Percentiles rank a stretch among this genome's conserved stretches.
Conservation (phyloP, 768 basidiomycete species). For the Leccinum boreale region DNA sequence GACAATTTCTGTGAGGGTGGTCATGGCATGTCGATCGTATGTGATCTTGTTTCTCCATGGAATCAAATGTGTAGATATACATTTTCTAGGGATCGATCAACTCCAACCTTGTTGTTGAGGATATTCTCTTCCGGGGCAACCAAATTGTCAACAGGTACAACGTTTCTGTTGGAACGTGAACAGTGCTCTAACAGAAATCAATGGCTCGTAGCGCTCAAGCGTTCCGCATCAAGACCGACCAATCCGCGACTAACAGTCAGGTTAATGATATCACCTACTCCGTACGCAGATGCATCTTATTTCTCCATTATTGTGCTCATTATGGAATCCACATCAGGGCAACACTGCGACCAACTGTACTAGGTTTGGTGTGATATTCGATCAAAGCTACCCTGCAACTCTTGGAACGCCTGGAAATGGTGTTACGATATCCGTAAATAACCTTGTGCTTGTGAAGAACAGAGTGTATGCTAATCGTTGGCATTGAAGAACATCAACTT, state of each 20-base stretch:
- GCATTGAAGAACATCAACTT: constrained; percentile 48
- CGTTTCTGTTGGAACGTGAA: not conserved
- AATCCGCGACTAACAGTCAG: constrained; percentile 41
- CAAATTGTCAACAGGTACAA: constrained; percentile 51
- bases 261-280: constrained; percentile 51
- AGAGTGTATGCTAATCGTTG: not conserved
- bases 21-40: constrained; percentile 60
- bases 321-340: constrained; percentile 30
- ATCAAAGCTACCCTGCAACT: constrained; percentile 57
- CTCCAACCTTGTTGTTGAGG: constrained; percentile 44
- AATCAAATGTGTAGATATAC: not conserved
- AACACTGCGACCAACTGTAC: constrained; percentile 51
- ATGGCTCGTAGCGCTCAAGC: constrained; percentile 42
- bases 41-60: not conserved
- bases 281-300: constrained; percentile 24
- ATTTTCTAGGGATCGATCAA: constrained; percentile 49
- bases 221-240: constrained; percentile 59
- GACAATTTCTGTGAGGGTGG: constrained; percentile 55
- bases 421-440: constrained; percentile 52
- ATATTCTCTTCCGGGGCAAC: constrained; percentile 49
- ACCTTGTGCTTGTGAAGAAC: not conserved
- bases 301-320: not conserved
- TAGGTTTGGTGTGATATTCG: constrained; percentile 56
- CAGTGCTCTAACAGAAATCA: not conserved
- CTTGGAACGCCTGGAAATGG: constrained; percentile 55